Evolutionary conservation across 768 basidiomycete species (phyloP).

Genomic region (Termitomyces sp.): DNA sequence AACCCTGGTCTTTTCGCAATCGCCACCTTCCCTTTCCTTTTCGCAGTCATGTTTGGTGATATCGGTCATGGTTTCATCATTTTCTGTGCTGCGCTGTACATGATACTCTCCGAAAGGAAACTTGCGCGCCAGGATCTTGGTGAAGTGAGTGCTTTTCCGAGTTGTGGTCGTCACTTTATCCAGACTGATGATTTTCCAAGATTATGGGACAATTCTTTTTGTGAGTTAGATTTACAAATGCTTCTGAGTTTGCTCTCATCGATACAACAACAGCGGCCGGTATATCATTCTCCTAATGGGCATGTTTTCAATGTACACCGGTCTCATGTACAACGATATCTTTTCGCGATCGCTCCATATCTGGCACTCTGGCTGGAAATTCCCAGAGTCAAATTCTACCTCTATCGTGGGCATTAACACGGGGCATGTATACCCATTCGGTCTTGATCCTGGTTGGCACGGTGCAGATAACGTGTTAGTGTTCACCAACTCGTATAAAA

Average conservation of each 20-base stretch:
- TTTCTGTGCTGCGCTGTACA: conserved; percentile 65
- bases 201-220: conserved; percentile 89
- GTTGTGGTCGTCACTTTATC: background rate
- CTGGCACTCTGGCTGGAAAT: conserved; percentile 86
- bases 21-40: conserved; percentile 95
- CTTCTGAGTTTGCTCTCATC: conserved; percentile 3
- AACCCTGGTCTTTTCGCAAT: conserved; percentile 94
- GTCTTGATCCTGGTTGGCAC: conserved; percentile 94
- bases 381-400: conserved; percentile 42
- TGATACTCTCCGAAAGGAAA: conserved; percentile 84
- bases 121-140: conserved; percentile 68
- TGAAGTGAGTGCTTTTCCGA: conserved; percentile 44
- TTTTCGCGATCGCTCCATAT: conserved; percentile 90
- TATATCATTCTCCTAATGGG: conserved; percentile 99
- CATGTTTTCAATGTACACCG: conserved; percentile 93
- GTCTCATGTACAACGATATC: conserved; percentile 97
- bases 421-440: conserved; percentile 83
- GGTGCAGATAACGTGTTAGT: conserved; percentile 86
- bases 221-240: conserved; percentile 42
- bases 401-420: conserved; percentile 48
- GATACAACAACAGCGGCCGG: conserved; percentile 62
- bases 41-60: conserved; percentile 99
- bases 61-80: conserved; percentile 93
- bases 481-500: conserved; percentile 99
- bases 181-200: conserved; percentile 25